Percentiles rank a stretch among this genome's conserved stretches.
Evolutionary conservation across 495 filamentous ascomycete species (phyloP).

Genomic region (Xylaria sp.): DNA sequence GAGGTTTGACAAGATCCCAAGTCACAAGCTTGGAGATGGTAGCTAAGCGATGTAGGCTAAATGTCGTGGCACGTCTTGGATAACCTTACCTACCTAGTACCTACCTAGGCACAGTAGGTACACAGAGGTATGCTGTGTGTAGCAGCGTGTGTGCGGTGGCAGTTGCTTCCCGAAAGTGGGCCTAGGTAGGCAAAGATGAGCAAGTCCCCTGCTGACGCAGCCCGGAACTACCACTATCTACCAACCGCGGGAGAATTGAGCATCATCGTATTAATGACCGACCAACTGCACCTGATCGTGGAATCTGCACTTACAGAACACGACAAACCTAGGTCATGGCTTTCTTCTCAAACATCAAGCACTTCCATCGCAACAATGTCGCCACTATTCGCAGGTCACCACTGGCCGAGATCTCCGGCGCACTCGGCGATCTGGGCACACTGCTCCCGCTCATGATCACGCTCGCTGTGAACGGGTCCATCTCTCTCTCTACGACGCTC

Average conservation of each 20-base stretch:
- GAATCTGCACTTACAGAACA: constrained; percentile 10
- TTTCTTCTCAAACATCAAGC: constrained; percentile 39
- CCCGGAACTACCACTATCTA: background rate
- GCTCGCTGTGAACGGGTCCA: constrained; percentile 72
- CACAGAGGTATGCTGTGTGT: no score
- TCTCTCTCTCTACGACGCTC: constrained; percentile 82
- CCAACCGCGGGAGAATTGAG: background rate
- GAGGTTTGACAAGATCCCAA: background rate
- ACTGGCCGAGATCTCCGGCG: constrained; percentile 84
- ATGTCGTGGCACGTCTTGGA: background rate
- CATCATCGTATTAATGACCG: background rate
- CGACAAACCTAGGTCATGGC: constrained; percentile 27
- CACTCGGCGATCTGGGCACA: constrained; percentile 89
- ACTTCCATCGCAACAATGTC: constrained; percentile 54
- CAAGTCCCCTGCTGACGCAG: background rate
- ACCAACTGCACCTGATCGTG: constrained; percentile 9
- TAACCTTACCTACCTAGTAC: no score
- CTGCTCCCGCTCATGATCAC: constrained; percentile 89
- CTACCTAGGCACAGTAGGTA: no score
- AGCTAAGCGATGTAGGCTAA: no score
- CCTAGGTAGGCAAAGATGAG: background rate
- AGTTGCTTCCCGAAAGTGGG: background rate
- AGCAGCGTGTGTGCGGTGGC: background rate
- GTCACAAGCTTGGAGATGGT: no score
- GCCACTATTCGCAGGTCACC: constrained; percentile 56